A percentile compares a stretch with the other conserved stretches of the same genome.
Evolutionary conservation across 148 eudicot species (phyloP).

Genomic region (Rhododendron griersonianum): DNA sequence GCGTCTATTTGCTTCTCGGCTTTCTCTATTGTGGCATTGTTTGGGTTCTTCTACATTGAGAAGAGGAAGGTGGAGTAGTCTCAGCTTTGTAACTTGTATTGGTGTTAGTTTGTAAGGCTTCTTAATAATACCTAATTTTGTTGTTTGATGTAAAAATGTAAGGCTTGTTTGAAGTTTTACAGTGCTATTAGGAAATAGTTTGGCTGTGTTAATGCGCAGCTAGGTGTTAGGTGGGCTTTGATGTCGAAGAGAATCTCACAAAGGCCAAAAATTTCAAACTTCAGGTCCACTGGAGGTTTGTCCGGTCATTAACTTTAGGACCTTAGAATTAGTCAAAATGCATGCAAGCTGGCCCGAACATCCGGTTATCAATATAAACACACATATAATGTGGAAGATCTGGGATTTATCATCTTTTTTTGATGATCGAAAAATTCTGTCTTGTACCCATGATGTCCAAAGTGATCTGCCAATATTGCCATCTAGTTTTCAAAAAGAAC

Average conservation of each 20-base stretch:
- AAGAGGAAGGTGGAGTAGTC: conserved; percentile 34
- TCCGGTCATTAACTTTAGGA: too few species aligned
- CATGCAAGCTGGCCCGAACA: neutral
- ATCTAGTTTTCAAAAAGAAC: neutral
- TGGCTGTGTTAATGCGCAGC: neutral
- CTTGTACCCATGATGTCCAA: neutral
- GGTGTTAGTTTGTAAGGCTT: neutral
- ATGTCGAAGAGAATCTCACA: neutral
- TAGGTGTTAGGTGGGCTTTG: neutral
- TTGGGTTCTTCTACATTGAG: conserved; percentile 70
- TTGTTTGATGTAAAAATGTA: neutral
- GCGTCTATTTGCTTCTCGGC: conserved; percentile 61
- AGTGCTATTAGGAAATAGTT: neutral
- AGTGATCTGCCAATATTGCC: neutral
- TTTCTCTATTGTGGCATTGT: conserved; percentile 54
- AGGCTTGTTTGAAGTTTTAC: neutral
- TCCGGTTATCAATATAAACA: neutral
- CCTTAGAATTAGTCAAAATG: neutral
- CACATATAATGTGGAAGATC: neutral
- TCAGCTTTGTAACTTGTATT: neutral
- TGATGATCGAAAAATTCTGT: neutral
- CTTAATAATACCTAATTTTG: too few species aligned
- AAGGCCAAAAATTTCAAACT: neutral
- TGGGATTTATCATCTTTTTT: neutral
- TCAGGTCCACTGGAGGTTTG: neutral